These are phyloP conservation scores for Termitomyces sp. DNA, from an alignment of 768 basidiomycete genomes.

Conservation along the genomic window DNA sequence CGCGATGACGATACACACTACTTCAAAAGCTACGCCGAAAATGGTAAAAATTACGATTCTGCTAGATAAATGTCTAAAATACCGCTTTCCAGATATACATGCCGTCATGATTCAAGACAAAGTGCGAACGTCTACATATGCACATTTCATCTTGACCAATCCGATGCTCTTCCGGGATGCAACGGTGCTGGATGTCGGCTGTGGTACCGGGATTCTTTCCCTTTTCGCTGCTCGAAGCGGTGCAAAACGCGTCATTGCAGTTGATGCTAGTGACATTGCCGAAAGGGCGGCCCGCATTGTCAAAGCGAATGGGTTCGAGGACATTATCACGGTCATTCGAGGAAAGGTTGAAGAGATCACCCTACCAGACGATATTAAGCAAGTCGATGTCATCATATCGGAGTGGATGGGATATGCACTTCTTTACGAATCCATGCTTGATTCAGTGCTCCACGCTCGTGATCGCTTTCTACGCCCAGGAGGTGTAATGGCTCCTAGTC, in stretches of 20 bases:
- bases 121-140: conserved; percentile 91
- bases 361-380: conserved; percentile 62
- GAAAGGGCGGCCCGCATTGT: conserved; percentile 75
- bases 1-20: conserved; percentile 93
- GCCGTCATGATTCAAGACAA: conserved; percentile 96
- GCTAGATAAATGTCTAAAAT: background rate
- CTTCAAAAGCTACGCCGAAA: conserved; percentile 85
- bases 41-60: conserved; percentile 43
- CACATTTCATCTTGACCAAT: conserved; percentile 83
- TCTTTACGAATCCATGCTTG: conserved; percentile 96
- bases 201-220: conserved; percentile 91
- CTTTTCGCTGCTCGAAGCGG: conserved; percentile 87
- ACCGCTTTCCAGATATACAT: conserved; percentile 67
- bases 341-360: conserved; percentile 88
- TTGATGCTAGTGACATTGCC: conserved; percentile 86
- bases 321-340: conserved; percentile 79
- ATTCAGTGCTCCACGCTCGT: conserved; percentile 86
- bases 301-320: conserved; percentile 64
- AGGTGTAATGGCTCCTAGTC: conserved; percentile 89
- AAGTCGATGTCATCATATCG: conserved; percentile 93
- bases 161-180: conserved; percentile 79
- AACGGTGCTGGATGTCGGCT: conserved; percentile 91
- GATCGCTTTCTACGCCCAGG: conserved; percentile 76
- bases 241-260: conserved; percentile 84
- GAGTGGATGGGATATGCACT: conserved; percentile 98